Base-by-base conservation (phyloP, 2,329 filamentous ascomycete genomes). In the Phialophora chinensis region DNA sequence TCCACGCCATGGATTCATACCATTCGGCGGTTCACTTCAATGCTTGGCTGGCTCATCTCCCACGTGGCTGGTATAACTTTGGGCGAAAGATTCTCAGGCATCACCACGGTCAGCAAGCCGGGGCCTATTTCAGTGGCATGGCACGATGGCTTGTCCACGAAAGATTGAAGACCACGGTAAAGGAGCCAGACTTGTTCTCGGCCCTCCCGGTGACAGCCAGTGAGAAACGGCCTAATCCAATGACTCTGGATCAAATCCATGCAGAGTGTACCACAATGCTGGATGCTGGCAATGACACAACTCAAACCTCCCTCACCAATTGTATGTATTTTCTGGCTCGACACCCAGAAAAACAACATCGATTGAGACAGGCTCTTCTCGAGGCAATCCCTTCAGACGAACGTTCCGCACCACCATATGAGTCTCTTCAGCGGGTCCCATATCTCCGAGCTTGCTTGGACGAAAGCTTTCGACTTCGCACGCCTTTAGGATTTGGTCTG, bases 281-380 rank as follows among this genome's bases (percentile, higher is more conserved):
- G 23, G 55, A 68, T 31, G 68, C 68, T 10, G 68, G 68, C 25
- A 68, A 64, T 47, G 66, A 70, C 52, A 70, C 68, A 4, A 70
- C 68, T 3, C 66, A 68, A 29, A 66, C 63, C 10, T 63, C 62
- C 3, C 60, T 70, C 23, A 68, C 68, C 10, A 68, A 64, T 23
- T 60, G 54, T 25, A 66, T 70, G n/a, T 70, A 63, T 35, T 50
- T 64, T 14, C 63, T 70, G n/a, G 66, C 66, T 10, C 29, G 23
- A 14, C 50, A 69, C 29, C 66, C 66, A 14, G 54, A 56, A 5
- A 63, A 64, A 54, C 68, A 66, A 44, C 27, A 17, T 14, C 59
- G 53, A 44, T n/a, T 63, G 20, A 29, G 33, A 8, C 3, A 25
- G 23, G 23, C 23, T 25, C 23, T 25, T 25, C 23, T 25, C 23